These are phyloP conservation scores for Cryphonectria nitschkei DNA, from an alignment of 2,329 filamentous ascomycete species.

Conservation along the genomic window DNA sequence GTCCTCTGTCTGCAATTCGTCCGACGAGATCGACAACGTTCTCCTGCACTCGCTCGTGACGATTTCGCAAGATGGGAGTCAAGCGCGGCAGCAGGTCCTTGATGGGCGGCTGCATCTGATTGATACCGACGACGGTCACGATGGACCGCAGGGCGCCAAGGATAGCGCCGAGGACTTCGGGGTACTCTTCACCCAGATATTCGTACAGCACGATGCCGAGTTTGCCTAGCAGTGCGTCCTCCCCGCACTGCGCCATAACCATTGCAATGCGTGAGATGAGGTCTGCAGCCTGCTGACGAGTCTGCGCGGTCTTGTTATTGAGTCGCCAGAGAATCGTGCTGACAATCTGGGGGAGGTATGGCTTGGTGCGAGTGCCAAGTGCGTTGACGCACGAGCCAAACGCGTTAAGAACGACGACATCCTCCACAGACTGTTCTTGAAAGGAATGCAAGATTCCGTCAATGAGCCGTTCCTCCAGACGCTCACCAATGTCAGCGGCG, in stretches of 20 bases:
- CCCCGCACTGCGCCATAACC: slow-evolving; percentile 98
- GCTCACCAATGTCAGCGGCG: slow-evolving; percentile 89
- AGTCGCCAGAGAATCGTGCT: slow-evolving; percentile 94
- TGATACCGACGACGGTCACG: slow-evolving; percentile 96
- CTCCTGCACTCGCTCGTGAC: slow-evolving; percentile 98
- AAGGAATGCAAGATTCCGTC: slow-evolving; percentile 96
- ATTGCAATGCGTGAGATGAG: slow-evolving; percentile 96
- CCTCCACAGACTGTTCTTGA: slow-evolving; percentile 97
- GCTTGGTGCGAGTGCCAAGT: slow-evolving; percentile 89
- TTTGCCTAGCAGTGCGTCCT: slow-evolving; percentile 94
- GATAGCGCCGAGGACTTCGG: slow-evolving; percentile 95
- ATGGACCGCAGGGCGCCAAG: slow-evolving; percentile 93
- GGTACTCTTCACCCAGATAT: slow-evolving; percentile 97
- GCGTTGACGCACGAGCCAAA: slow-evolving; percentile 98
- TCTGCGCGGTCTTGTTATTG: slow-evolving; percentile 97
- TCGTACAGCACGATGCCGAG: slow-evolving; percentile 94
- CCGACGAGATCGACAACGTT: slow-evolving; percentile 98
- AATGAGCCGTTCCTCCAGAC: slow-evolving; percentile 89
- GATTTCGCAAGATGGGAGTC: slow-evolving; percentile 96
- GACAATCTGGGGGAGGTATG: slow-evolving; percentile 95
- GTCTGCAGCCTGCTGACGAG: slow-evolving; percentile 95
- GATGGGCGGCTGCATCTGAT: slow-evolving; percentile 97
- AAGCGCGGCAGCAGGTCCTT: slow-evolving; percentile 92
- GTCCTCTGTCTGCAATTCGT: slow-evolving; percentile 94
- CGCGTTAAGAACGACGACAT: slow-evolving; percentile 93